Base-by-base conservation (phyloP, 1,284 basidiomycete species). In the Mycena citricolor region DNA sequence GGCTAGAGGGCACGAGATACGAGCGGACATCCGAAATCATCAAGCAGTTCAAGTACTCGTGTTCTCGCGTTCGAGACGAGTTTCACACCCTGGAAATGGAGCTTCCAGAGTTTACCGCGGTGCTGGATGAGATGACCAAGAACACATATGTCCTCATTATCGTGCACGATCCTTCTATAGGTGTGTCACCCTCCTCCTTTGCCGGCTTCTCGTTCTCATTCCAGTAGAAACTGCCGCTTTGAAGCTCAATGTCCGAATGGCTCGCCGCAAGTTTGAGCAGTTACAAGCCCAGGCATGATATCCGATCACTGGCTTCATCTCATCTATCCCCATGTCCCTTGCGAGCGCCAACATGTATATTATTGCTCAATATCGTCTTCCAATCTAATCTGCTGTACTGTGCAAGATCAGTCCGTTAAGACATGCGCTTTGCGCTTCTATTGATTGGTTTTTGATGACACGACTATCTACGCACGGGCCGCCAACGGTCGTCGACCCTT, bases 1-100 rank as follows among this genome's bases (percentile, higher is more conserved):
- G n/a, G n/a, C 70, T 94, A 50, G 79, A 90, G 55, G 71, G 84
- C 8, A 88, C 90, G 55, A 79, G 95, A 25, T 98, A 97, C 63
- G 95, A 98, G 68, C 90, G 94, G 52, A 94, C 95, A 21, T 94
- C 90, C 6, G 93, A 97, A 63, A 79, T 97, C 47, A 86, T 98
- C 69, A 98, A 98, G 67, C 83, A 85, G 3, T 97, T 98, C 74
- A 94, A 97, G 60, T 83, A 90, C 56, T 85, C 89, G 11, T 97
- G 93, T 66, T 79, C 86, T 55, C 88, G 81, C 54, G 80, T 85
- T 31, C 80, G 86, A 21, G 88, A 91, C 59, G 85, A 89, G 51
- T 93, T 93, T 60, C 77, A 83, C 52, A 77, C 83, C 19, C 67
- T 94, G 47, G 83, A 92, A 71, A 81, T 90, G 79, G 79, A 90